Evolutionary conservation across 2,329 filamentous ascomycete genomes (phyloP).

Genomic region (Scorias spongiosa): DNA sequence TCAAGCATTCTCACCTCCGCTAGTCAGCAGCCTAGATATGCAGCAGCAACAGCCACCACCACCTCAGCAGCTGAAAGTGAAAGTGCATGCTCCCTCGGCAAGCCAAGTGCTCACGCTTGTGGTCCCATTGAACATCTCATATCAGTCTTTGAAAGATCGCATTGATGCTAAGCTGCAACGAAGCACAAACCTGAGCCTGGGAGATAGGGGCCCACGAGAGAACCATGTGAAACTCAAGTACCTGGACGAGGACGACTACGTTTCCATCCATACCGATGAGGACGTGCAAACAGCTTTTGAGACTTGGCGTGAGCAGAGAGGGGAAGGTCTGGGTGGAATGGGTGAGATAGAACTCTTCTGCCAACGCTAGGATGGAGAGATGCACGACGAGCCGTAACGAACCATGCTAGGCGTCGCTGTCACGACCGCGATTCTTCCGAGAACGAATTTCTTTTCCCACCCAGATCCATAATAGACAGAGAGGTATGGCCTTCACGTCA

Average conservation of each 20-base stretch:
- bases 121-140: conserved; percentile 87
- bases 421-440: too few relatives aligned
- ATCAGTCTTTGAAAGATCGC: conserved; percentile 81
- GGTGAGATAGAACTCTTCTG: conserved; percentile 87
- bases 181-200: conserved; percentile 72
- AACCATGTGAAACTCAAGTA: conserved; percentile 71
- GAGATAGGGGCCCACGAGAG: conserved; percentile 38
- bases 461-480: too few relatives aligned
- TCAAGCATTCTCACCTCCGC: conserved; percentile 14
- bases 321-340: conserved; percentile 48
- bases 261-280: conserved; percentile 88
- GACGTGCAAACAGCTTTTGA: conserved; percentile 93
- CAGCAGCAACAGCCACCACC: conserved; percentile 3
- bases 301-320: conserved; percentile 67
- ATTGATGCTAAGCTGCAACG: conserved; percentile 90
- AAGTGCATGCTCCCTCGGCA: conserved; percentile 65
- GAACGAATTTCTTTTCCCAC: too few relatives aligned
- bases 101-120: conserved; percentile 91
- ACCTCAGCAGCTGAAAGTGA: conserved; percentile 57
- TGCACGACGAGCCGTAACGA: not conserved
- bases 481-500: too few relatives aligned
- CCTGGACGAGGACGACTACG: conserved; percentile 80
- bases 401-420: too few relatives aligned
- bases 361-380: conserved; percentile 28
- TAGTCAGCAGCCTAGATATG: conserved; percentile 4